Evolutionary conservation across 2,329 filamentous ascomycete species (phyloP).

Genomic region (Sporothrix schenckii): DNA sequence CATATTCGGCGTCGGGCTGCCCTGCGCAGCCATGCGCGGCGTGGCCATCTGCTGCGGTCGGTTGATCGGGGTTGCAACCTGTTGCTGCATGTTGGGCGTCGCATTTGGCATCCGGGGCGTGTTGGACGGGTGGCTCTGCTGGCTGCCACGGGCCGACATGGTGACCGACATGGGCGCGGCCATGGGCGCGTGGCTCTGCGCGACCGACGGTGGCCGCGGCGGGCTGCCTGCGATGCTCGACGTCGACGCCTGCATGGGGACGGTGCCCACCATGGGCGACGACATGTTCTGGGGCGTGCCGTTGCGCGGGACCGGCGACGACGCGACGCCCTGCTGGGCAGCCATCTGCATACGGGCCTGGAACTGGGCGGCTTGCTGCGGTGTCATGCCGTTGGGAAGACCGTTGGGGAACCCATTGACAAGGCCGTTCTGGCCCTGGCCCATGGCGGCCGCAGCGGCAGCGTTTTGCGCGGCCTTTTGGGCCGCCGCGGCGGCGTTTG

Average conservation of each 20-base stretch:
- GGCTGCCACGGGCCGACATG: slow-evolving; percentile 67
- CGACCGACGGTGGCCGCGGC: slow-evolving; percentile 66
- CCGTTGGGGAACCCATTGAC: slow-evolving; percentile 44
- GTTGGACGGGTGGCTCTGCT: slow-evolving; percentile 66
- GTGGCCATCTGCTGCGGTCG: slow-evolving; percentile 54
- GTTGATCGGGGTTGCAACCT: slow-evolving; percentile 58
- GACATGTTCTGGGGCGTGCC: slow-evolving; percentile 67
- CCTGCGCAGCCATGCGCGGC: slow-evolving; percentile 55
- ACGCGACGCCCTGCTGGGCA: slow-evolving; percentile 58
- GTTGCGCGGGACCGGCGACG: slow-evolving; percentile 68
- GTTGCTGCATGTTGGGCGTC: slow-evolving; percentile 61
- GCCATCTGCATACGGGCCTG: slow-evolving; percentile 57
- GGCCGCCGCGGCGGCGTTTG: slow-evolving; percentile 38
- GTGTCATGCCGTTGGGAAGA: slow-evolving; percentile 43
- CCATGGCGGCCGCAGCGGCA: slow-evolving; percentile 41
- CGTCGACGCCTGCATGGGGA: slow-evolving; percentile 66
- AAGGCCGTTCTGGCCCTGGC: slow-evolving; percentile 51
- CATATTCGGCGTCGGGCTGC: slow-evolving; percentile 63
- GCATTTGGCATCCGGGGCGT: slow-evolving; percentile 64
- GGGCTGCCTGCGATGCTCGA: slow-evolving; percentile 72
- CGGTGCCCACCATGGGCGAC: slow-evolving; percentile 65
- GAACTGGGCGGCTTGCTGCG: slow-evolving; percentile 46
- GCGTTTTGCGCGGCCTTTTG: slow-evolving; percentile 35
- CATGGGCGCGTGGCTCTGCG: slow-evolving; percentile 61
- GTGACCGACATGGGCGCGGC: slow-evolving; percentile 62